These are phyloP conservation scores for Mariannaea elegans DNA, from an alignment of 2,329 filamentous ascomycete species.

Conservation along the genomic window DNA sequence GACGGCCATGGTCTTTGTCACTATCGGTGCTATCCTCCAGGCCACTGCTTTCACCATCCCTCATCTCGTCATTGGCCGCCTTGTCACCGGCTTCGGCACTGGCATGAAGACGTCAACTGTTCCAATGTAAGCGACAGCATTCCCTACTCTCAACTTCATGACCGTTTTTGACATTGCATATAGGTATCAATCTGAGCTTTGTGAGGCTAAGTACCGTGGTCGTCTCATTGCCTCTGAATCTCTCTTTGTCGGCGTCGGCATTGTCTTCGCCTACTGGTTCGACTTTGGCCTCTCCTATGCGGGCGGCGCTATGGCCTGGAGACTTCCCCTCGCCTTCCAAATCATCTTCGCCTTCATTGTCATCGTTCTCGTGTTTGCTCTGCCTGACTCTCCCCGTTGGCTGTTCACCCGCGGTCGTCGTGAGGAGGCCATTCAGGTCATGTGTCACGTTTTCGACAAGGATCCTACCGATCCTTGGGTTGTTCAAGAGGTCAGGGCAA, in stretches of 20 bases:
- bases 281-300: constrained; percentile 46
- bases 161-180: neutral
- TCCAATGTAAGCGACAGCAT: constrained; percentile 36
- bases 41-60: constrained; percentile 53
- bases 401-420: constrained; percentile 47
- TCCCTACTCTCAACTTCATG: neutral
- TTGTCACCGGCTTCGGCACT: constrained; percentile 60
- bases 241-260: constrained; percentile 50
- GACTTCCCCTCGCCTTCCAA: constrained; percentile 42
- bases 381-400: constrained; percentile 54
- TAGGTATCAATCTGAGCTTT: constrained; percentile 48
- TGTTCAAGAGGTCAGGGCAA: constrained; percentile 47
- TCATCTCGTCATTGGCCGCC: constrained; percentile 58
- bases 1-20: constrained; percentile 62
- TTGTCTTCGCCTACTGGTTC: constrained; percentile 54
- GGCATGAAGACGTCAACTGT: constrained; percentile 52
- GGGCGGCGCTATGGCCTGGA: constrained; percentile 37
- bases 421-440: constrained; percentile 47
- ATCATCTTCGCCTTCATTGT: constrained; percentile 47
- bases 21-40: constrained; percentile 68
- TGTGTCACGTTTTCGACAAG: constrained; percentile 52
- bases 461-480: constrained; percentile 45
- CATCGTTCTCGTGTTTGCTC: constrained; percentile 46
- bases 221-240: constrained; percentile 60
- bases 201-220: constrained; percentile 53